These are phyloP conservation scores for Lentinula sp. DNA, from an alignment of 768 basidiomycete species.

Conservation along the genomic window DNA sequence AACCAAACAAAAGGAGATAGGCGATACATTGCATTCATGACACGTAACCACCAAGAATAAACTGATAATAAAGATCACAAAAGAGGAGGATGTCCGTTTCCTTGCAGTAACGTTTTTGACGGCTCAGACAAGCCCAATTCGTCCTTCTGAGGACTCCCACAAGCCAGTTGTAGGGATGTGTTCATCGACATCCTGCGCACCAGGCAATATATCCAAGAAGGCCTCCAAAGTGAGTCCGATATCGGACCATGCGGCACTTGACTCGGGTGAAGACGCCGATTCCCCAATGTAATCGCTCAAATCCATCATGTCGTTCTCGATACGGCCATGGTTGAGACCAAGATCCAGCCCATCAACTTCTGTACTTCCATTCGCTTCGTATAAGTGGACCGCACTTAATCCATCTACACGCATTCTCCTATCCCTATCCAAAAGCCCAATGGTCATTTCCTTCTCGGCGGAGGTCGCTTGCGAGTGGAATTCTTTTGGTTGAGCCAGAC, in stretches of 20 bases:
- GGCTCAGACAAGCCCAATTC: neutral
- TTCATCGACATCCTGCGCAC: slow-evolving; percentile 1
- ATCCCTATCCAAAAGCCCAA: neutral
- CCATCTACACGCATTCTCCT: slow-evolving; percentile 5
- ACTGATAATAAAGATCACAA: slow-evolving; percentile 8
- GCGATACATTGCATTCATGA: neutral
- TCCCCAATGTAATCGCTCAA: slow-evolving; percentile 1
- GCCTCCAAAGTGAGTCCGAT: slow-evolving; percentile 5
- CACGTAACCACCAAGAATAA: slow-evolving; percentile 2
- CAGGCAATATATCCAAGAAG: slow-evolving; percentile 4
- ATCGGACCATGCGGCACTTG: neutral
- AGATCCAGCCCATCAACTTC: neutral
- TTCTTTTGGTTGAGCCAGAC: slow-evolving; percentile 12
- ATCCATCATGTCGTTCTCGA: slow-evolving; percentile 1
- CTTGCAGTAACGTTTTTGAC: neutral
- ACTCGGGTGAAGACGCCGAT: neutral
- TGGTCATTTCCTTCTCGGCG: slow-evolving; percentile 14
- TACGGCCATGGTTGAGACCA: neutral
- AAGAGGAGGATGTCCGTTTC: slow-evolving; percentile 1
- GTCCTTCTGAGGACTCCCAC: slow-evolving; percentile 2
- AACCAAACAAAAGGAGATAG: slow-evolving; percentile 2
- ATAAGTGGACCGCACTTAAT: neutral
- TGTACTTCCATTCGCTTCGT: neutral
- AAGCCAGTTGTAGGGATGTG: neutral
- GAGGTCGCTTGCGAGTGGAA: slow-evolving; percentile 14